A percentile compares a stretch with the other conserved stretches of the same genome.
Evolutionary conservation across 1,284 basidiomycete genomes (phyloP).

Genomic region (Flammula alnicola): DNA sequence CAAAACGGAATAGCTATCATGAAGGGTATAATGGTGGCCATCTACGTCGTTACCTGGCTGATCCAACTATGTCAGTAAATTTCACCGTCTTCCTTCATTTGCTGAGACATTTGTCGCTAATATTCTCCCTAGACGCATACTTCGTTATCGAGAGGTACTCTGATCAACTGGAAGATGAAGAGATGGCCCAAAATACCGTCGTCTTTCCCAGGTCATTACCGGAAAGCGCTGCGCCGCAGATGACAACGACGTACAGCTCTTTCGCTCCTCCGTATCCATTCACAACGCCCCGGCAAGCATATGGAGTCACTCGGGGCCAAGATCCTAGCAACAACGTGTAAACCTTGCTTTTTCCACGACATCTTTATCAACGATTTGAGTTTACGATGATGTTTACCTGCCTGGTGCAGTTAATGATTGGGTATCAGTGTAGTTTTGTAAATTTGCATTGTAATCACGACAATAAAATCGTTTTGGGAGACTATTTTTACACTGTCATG

Average conservation of each 20-base stretch:
- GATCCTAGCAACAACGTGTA: constrained; percentile 30
- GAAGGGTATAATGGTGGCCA: constrained; percentile 41
- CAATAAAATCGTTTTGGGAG: neutral
- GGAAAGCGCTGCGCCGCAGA: constrained; percentile 14
- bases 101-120: constrained; percentile 1
- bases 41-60: constrained; percentile 50
- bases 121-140: constrained; percentile 38
- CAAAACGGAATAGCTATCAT: constrained; percentile 37
- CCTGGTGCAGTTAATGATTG: constrained; percentile 30
- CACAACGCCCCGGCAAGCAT: constrained; percentile 28
- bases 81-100: constrained; percentile 1
- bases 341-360: no score
- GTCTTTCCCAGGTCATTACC: constrained; percentile 28
- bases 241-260: constrained; percentile 23
- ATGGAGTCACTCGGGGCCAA: constrained; percentile 28
- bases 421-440: constrained; percentile 21
- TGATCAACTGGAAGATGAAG: constrained; percentile 51
- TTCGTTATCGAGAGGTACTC: constrained; percentile 52
- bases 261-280: constrained; percentile 30
- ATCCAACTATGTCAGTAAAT: constrained; percentile 52
- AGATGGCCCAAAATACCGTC: constrained; percentile 32
- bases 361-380: constrained; percentile 15
- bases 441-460: constrained; percentile 14
- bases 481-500: neutral
- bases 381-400: constrained; percentile 21